phyloP scores from a whole-genome alignment of 2,329 filamentous ascomycete species.

The Cladosporium sp. region DNA sequence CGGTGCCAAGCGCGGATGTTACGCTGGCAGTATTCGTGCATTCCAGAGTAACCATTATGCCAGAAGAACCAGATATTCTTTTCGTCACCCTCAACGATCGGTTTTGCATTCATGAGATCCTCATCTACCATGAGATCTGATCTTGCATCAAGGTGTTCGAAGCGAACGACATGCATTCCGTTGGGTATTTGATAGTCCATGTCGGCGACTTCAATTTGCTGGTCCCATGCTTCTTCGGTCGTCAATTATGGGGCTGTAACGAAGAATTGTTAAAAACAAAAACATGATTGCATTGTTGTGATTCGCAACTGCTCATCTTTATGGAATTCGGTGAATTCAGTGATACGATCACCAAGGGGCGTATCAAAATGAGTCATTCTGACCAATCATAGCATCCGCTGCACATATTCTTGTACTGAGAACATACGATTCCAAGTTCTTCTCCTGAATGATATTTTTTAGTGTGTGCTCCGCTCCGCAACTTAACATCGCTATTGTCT shows the following conservation, averaged over 20 bases:
- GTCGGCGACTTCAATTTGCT: not conserved
- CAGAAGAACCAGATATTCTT: slow-evolving; percentile 59
- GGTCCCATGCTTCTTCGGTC: not conserved
- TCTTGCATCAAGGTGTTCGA: not conserved
- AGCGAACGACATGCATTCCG: not conserved
- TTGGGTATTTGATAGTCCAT: not conserved
- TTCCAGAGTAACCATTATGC: slow-evolving; percentile 51
- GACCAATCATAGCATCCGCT: not conserved
- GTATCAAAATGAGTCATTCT: not conserved
- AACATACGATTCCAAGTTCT: no score
- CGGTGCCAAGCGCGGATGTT: slow-evolving; percentile 57
- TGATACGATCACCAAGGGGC: not conserved
- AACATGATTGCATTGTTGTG: not conserved
- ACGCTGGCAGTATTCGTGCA: slow-evolving; percentile 55
- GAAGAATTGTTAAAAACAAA: not conserved
- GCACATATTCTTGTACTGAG: not conserved
- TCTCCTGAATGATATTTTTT: no score
- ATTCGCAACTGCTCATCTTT: not conserved
- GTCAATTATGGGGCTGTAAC: slow-evolving; percentile 27
- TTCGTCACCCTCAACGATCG: not conserved
- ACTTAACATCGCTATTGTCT: no score
- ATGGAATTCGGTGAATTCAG: not conserved
- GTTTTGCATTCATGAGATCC: not conserved
- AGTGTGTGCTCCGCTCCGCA: no score
- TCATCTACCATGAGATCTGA: not conserved